phyloP scores from a whole-genome alignment of 2,329 filamentous ascomycete species.

The Pezicula carpinea region DNA sequence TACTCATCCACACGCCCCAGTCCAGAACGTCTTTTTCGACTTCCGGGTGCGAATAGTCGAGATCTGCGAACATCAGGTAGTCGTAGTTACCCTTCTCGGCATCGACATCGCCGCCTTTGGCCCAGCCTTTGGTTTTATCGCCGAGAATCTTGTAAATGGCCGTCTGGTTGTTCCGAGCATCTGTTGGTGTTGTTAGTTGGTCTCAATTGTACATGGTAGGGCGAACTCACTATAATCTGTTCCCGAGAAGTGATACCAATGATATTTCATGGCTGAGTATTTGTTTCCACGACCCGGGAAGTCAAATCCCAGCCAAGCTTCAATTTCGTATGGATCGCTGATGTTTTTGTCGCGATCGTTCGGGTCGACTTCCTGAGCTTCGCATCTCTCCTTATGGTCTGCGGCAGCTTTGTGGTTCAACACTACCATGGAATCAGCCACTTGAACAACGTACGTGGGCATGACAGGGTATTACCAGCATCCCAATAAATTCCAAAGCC shows the following conservation, averaged over 20 bases:
- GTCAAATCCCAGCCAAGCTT: conserved; percentile 64
- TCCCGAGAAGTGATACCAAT: conserved; percentile 63
- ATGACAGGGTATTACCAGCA: conserved; percentile 32
- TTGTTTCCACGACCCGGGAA: conserved; percentile 56
- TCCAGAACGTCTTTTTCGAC: conserved; percentile 59
- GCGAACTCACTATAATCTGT: conserved; percentile 49
- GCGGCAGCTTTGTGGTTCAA: conserved; percentile 69
- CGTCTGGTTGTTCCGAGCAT: conserved; percentile 47
- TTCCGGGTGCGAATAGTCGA: conserved; percentile 61
- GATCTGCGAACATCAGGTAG: conserved; percentile 68
- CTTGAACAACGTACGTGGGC: background rate
- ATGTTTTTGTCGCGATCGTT: conserved; percentile 52
- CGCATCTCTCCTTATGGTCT: conserved; percentile 58
- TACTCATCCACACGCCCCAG: conserved; percentile 65
- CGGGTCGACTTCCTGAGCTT: conserved; percentile 59
- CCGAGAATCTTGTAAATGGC: conserved; percentile 64
- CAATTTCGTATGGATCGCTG: conserved; percentile 54
- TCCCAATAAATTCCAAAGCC: conserved; percentile 63
- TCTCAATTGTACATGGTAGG: background rate
- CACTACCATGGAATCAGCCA: conserved; percentile 34
- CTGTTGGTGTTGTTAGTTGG: background rate
- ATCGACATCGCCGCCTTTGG: conserved; percentile 51
- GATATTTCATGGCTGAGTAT: conserved; percentile 60
- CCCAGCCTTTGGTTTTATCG: conserved; percentile 58
- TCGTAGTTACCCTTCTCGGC: conserved; percentile 62